Evolutionary conservation across 768 basidiomycete genomes (phyloP).

Genomic region (Lactarius pseudohatsudake): DNA sequence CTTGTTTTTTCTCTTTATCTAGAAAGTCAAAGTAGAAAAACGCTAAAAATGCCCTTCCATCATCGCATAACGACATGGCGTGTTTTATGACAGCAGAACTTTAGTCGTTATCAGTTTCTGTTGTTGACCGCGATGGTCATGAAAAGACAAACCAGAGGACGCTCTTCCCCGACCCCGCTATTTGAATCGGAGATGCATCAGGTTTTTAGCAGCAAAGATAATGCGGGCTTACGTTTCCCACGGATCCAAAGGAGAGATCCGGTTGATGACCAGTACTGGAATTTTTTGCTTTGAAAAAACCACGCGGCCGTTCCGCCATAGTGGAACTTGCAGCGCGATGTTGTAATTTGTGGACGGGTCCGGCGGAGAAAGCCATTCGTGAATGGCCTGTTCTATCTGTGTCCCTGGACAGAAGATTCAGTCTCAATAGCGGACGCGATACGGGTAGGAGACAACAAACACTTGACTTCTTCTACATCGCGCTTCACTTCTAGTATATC

Average conservation of each 20-base stretch:
- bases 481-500: not conserved
- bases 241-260: not conserved
- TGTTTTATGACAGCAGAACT: not conserved
- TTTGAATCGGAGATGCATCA: not conserved
- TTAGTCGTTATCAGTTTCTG: not conserved
- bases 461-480: not conserved
- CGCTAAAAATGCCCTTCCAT: not conserved
- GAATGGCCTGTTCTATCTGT: not conserved
- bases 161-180: not conserved
- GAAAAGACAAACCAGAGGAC: not conserved
- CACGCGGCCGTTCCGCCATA: not conserved
- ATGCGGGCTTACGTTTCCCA: not conserved
- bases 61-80: not conserved
- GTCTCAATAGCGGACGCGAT: too few relatives aligned
- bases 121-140: too few relatives aligned
- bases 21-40: not conserved
- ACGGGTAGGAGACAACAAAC: not conserved
- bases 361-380: not conserved
- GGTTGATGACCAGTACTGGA: not conserved
- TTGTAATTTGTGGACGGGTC: not conserved
- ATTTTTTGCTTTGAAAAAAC: not conserved
- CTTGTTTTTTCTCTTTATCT: not conserved
- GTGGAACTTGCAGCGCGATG: not conserved
- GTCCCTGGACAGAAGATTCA: not conserved
- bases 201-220: not conserved